A percentile compares a stretch with the other conserved stretches of the same genome.
Evolutionary conservation across 2,329 filamentous ascomycete species (phyloP).

Genomic region (Aspergillus puulaauensis): DNA sequence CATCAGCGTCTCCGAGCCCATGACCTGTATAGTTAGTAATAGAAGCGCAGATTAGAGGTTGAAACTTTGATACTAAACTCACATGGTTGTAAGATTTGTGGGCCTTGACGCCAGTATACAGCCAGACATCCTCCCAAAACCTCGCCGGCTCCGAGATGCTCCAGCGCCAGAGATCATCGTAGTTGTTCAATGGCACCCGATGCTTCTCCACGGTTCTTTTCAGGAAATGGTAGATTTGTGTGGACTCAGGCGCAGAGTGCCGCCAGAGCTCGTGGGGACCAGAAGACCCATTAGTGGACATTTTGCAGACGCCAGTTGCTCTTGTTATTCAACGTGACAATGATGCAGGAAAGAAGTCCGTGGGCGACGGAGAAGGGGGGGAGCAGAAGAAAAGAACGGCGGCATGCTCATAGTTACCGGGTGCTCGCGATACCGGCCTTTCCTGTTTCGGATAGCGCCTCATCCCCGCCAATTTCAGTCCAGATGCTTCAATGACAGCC

Average conservation of each 20-base stretch:
- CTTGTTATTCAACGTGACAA: not conserved
- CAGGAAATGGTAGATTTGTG: constrained; percentile 72
- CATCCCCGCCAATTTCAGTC: not conserved
- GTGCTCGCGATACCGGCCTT: constrained; percentile 6
- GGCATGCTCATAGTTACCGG: constrained; percentile 10
- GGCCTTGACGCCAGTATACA: constrained; percentile 73
- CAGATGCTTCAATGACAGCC: not conserved
- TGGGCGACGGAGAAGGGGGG: not conserved
- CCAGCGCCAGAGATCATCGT: constrained; percentile 80
- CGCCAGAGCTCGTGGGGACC: constrained; percentile 63
- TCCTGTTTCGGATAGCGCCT: constrained; percentile 6
- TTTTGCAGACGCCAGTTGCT: constrained; percentile 1
- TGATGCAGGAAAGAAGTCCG: not conserved
- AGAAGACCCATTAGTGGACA: constrained; percentile 12
- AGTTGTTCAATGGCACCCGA: constrained; percentile 61
- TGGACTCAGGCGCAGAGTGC: constrained; percentile 65
- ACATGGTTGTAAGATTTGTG: constrained; percentile 56
- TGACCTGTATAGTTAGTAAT: constrained; percentile 52
- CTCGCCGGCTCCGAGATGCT: constrained; percentile 71
- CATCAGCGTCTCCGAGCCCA: constrained; percentile 67
- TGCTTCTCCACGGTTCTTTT: constrained; percentile 68
- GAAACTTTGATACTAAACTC: constrained; percentile 12
- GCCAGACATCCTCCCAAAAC: constrained; percentile 87
- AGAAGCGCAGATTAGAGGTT: not conserved
- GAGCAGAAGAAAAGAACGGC: not conserved